Conservation (phyloP, 2,329 filamentous ascomycete species). For the Balansia obtecta region DNA sequence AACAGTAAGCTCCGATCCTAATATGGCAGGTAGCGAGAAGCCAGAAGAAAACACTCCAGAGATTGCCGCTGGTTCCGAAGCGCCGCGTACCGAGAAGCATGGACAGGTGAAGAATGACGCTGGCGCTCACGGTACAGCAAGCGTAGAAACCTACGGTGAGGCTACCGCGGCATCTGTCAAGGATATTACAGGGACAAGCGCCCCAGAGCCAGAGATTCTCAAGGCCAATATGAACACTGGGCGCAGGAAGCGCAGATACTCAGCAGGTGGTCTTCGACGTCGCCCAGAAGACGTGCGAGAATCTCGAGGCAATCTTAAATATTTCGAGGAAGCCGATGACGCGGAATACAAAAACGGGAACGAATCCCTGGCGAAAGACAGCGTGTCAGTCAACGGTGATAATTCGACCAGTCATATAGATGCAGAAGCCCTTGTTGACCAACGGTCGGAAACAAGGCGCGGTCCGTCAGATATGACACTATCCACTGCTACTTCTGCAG, state of each 20-base stretch:
- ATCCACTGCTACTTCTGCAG: constrained; percentile 13
- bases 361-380: neutral
- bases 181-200: constrained; percentile 51
- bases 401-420: neutral
- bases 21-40: constrained; percentile 12
- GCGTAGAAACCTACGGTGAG: constrained; percentile 22
- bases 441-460: neutral
- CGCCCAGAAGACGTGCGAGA: constrained; percentile 62
- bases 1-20: constrained; percentile 32
- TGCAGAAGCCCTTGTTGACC: neutral
- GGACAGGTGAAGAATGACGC: constrained; percentile 17
- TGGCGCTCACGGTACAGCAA: constrained; percentile 14
- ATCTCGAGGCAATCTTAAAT: constrained; percentile 68
- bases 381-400: neutral
- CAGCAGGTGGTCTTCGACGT: constrained; percentile 67
- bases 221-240: constrained; percentile 26
- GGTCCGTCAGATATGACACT: constrained; percentile 5
- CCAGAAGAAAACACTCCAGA: neutral
- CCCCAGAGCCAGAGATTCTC: constrained; percentile 47
- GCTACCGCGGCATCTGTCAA: constrained; percentile 26
- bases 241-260: constrained; percentile 62
- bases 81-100: constrained; percentile 1
- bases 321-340: constrained; percentile 81
- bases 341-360: constrained; percentile 49
- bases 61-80: neutral